Conservation (phyloP, 2,329 filamentous ascomycete genomes). For the Shiraia bambusicola region DNA sequence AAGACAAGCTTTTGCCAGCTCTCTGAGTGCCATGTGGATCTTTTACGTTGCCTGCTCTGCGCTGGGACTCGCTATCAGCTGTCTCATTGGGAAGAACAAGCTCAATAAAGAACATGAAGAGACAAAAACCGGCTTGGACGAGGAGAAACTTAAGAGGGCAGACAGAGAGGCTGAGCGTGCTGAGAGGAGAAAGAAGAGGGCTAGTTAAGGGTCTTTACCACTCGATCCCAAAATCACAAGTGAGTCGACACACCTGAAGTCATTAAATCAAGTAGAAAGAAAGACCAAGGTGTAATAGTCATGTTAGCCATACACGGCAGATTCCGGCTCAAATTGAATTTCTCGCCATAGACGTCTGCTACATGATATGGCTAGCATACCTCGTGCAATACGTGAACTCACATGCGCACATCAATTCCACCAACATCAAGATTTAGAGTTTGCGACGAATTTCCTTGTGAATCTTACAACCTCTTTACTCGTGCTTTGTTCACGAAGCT, state of each 20-base stretch:
- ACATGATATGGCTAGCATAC: too few relatives aligned
- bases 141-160: constrained; percentile 42
- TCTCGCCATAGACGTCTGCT: too few relatives aligned
- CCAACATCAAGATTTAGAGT: too few relatives aligned
- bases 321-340: too few relatives aligned
- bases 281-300: constrained; percentile 7
- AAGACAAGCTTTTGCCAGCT: constrained; percentile 47
- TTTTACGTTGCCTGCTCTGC: constrained; percentile 48
- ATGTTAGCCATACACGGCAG: background rate
- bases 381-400: background rate
- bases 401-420: background rate
- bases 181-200: constrained; percentile 32
- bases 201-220: constrained; percentile 20
- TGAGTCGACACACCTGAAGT: constrained; percentile 1
- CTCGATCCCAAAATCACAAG: constrained; percentile 16
- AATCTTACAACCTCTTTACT: too few relatives aligned
- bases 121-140: constrained; percentile 53
- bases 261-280: constrained; percentile 2
- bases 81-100: constrained; percentile 47
- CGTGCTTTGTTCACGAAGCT: too few relatives aligned
- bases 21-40: constrained; percentile 53
- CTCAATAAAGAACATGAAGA: constrained; percentile 49
- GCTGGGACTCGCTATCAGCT: constrained; percentile 41
- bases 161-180: constrained; percentile 38
- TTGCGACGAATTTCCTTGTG: too few relatives aligned